Evolutionary conservation across 306 rosid genomes (phyloP).

Genomic region (Citrullus amarus): DNA sequence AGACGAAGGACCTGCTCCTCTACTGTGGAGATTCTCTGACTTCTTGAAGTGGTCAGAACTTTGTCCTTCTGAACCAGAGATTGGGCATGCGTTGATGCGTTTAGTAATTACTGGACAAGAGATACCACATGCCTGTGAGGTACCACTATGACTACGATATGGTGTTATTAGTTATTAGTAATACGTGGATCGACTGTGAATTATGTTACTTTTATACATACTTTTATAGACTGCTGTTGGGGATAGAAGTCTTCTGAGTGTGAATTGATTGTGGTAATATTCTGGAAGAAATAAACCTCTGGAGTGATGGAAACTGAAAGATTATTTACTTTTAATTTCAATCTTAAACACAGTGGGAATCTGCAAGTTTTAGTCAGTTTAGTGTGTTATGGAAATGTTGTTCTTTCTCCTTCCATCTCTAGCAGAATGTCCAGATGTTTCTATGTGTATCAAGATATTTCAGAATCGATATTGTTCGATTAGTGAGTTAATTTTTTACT

Average conservation of each 20-base stretch:
- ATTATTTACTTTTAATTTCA: neutral
- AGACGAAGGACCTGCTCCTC: slow-evolving; percentile 98
- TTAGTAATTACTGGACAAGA: slow-evolving; percentile 99
- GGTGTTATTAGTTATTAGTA: neutral
- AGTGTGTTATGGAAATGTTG: neutral
- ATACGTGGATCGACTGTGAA: neutral
- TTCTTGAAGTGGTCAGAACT: slow-evolving; percentile 99
- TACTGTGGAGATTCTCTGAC: slow-evolving; percentile 91
- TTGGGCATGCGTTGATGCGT: slow-evolving; percentile 96
- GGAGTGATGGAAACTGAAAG: neutral
- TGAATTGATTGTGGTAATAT: neutral
- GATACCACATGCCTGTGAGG: slow-evolving; percentile 98
- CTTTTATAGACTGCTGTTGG: neutral
- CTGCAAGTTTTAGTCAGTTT: neutral
- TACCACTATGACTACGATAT: slow-evolving; percentile 17
- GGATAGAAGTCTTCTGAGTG: neutral
- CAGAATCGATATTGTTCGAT: neutral
- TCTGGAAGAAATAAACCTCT: neutral
- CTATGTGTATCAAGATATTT: neutral
- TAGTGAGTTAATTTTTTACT: neutral
- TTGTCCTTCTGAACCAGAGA: slow-evolving; percentile 89
- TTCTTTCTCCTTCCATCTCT: neutral
- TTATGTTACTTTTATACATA: neutral
- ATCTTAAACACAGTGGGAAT: neutral
- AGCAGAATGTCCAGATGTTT: neutral